These are phyloP conservation scores for Cladophialophora carrionii DNA, from an alignment of 2,329 filamentous ascomycete genomes.

Conservation along the genomic window DNA sequence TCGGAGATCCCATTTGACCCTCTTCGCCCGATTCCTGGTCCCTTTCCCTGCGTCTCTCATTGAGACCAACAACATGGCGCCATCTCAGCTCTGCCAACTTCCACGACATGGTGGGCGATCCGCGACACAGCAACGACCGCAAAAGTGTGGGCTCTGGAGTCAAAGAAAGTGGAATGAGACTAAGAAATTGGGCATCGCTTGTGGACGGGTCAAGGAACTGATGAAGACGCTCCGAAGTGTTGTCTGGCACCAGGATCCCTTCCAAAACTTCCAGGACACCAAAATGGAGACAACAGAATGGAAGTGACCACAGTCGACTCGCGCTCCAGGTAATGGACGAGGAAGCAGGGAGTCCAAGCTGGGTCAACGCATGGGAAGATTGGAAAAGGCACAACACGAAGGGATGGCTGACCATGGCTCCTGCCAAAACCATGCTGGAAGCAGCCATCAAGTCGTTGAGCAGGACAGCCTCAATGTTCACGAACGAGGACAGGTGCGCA, in stretches of 20 bases:
- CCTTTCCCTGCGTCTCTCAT: constrained; percentile 21
- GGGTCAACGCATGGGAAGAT: background rate
- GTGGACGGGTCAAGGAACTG: background rate
- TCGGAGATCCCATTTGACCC: background rate
- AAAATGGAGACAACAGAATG: background rate
- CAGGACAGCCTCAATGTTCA: background rate
- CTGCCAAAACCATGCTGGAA: background rate
- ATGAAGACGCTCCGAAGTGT: background rate
- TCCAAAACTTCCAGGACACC: background rate
- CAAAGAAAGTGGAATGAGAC: background rate
- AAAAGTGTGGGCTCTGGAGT: background rate
- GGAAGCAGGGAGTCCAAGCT: background rate
- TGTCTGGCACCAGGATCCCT: background rate
- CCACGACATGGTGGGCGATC: constrained; percentile 28
- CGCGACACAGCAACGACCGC: background rate
- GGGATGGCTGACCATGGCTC: background rate
- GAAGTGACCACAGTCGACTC: background rate
- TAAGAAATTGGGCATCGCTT: background rate
- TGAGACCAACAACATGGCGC: constrained; percentile 32
- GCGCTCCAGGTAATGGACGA: background rate
- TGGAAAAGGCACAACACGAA: background rate
- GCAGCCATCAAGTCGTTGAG: background rate
- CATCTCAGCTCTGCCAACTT: constrained; percentile 34
- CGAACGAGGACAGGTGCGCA: background rate
- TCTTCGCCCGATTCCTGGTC: background rate